Evolutionary conservation across 805 yeast species (phyloP), one percentile per base, ranked within the genome.

Genomic region (Ogataea chonburiensis): DNA sequence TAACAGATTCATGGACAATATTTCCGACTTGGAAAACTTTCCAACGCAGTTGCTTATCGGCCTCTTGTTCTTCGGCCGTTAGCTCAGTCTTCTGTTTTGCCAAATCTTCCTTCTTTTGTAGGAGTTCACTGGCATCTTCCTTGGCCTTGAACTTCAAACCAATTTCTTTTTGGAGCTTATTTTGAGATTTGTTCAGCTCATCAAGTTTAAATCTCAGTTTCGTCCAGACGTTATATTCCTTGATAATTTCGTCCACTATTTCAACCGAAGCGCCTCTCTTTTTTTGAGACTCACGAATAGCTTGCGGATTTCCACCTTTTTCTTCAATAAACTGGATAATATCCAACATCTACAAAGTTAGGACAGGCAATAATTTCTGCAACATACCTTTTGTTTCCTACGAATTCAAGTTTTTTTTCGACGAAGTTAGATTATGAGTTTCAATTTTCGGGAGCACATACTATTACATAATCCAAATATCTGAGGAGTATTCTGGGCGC

Each of bases 231-330:
- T 85, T 86, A 75, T 93, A 93, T 52, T 82, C 95, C 46, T 68
- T 73, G 60, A 93, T 86, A 61, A 93, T 89, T 68, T 91, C 96
- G 62, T 93, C 98, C 34, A 93, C 98, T 35, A 93, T 58, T 66
- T 93, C 98, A 35, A 89, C 98, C 22, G 93, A 70, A 52, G 77
- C 98, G 45, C 95, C 95, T 72, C 98, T 87, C 45, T 94, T 95
- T 63, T 70, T 79, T 66, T 93, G 98, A 24, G 97, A 89, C 56
- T 70, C 77, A 62, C 83, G 83, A 60, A 93, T 87, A 37, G 70
- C 70, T 51, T 89, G 91, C 27, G 98, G 96, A 63, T 89, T 78
- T 46, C 98, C 98, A 42, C 98, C 98, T 67, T 88, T 91, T 60
- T 93, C 98, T 52, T 81, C 95, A 52, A 93, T 81, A 62, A 93